Conservation (phyloP, 2,329 filamentous ascomycete species). For the Triangularia setosa region DNA sequence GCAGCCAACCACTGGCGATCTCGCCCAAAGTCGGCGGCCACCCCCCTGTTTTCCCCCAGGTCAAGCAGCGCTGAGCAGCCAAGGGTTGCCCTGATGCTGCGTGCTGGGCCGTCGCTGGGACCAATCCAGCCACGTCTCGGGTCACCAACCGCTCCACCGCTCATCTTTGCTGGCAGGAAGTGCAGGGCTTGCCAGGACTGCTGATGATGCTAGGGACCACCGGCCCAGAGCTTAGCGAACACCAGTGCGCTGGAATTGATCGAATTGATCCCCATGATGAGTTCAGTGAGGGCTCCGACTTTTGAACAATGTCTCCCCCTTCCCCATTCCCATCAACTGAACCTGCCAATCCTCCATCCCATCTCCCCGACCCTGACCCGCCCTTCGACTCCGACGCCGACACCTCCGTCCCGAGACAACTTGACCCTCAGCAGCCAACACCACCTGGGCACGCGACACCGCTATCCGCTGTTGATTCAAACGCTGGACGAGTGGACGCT, state of each 20-base stretch:
- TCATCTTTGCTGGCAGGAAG: constrained; percentile 9
- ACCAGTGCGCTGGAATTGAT: constrained; percentile 3
- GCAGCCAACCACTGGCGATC: neutral
- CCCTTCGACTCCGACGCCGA: neutral
- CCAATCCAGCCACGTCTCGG: constrained; percentile 16
- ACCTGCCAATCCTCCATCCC: neutral
- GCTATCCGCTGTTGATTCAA: neutral
- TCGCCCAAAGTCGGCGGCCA: constrained; percentile 1
- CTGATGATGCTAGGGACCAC: constrained; percentile 5
- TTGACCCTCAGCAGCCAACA: neutral
- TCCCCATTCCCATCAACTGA: constrained; percentile 6
- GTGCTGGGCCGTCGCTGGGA: neutral
- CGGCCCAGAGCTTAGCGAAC: constrained; percentile 16
- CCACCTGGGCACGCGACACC: constrained; percentile 16
- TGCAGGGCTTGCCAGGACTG: neutral
- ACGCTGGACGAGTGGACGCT: neutral
- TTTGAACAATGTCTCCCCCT: constrained; percentile 15
- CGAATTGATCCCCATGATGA: constrained; percentile 16
- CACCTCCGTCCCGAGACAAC: neutral
- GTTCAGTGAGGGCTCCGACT: constrained; percentile 15
- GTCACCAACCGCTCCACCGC: constrained; percentile 11
- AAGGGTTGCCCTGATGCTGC: constrained; percentile 8
- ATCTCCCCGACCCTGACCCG: neutral
- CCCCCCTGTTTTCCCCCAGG: constrained; percentile 1
- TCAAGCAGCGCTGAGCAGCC: neutral